These are phyloP conservation scores for Citrullus colocynthis DNA, from an alignment of 306 rosid species.

Conservation along the genomic window DNA sequence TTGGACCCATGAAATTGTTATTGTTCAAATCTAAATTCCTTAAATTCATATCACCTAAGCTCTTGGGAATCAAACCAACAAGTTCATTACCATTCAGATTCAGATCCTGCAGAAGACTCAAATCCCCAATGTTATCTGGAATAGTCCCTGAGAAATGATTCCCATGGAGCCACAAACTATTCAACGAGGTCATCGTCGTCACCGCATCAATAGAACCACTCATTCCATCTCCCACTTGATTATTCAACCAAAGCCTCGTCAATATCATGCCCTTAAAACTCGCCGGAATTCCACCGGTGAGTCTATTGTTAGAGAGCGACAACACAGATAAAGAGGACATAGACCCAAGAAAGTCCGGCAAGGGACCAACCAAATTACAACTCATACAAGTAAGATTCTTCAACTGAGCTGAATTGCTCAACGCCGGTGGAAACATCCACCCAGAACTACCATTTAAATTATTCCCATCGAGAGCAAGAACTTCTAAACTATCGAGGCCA, in stretches of 20 bases:
- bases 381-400: slow-evolving; percentile 45
- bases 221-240: slow-evolving; percentile 42
- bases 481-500: slow-evolving; percentile 44
- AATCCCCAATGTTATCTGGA: slow-evolving; percentile 54
- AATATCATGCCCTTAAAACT: slow-evolving; percentile 22
- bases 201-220: slow-evolving; percentile 53
- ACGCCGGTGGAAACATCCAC: slow-evolving; percentile 46
- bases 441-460: slow-evolving; percentile 46
- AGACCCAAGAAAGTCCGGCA: slow-evolving; percentile 61
- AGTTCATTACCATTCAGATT: slow-evolving; percentile 64
- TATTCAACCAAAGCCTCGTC: slow-evolving; percentile 61
- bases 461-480: slow-evolving; percentile 58
- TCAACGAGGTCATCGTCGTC: slow-evolving; percentile 49
- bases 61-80: slow-evolving; percentile 62
- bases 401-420: slow-evolving; percentile 38
- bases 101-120: slow-evolving; percentile 52
- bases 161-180: slow-evolving; percentile 79
- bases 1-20: slow-evolving; percentile 75
- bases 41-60: slow-evolving; percentile 41
- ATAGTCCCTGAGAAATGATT: slow-evolving; percentile 59
- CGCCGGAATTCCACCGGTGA: slow-evolving; percentile 43
- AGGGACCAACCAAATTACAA: slow-evolving; percentile 60
- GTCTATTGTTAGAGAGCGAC: slow-evolving; percentile 44
- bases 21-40: slow-evolving; percentile 55
- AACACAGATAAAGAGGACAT: slow-evolving; percentile 47